Base-by-base conservation (phyloP, 2,329 filamentous ascomycete genomes). In the Trichoderma sp. region DNA sequence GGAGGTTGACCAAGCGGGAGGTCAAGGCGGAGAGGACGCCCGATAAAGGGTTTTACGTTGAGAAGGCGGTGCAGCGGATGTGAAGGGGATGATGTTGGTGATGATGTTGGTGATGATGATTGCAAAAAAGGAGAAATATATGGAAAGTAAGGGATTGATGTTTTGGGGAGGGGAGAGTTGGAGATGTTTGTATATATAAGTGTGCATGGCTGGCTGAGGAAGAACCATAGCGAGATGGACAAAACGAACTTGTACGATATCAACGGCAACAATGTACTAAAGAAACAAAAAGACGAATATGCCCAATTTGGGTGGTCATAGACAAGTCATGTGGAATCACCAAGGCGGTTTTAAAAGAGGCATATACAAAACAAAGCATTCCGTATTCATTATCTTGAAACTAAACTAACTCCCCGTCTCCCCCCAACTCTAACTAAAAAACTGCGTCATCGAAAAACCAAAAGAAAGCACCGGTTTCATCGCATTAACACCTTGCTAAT, bases 21-120 rank as follows among this genome's bases (percentile, higher is more conserved):
- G 86, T 97, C 78, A 90, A 90, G 83, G 88, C 86, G 66, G 85
- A 88, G 82, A 84, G 95, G 81, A 90, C 87, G 81, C 94, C 94
- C 3, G 93, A 95, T 73, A 85, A 86, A 1, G 95, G 95, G 2
- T 98, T 94, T 78, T 95, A 90, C 77, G 79, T 97, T 73, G 93
- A 97, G 86, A 91, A 80, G 81, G 79, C 79, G 74, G 80, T 78
- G 73, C 75, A 73, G 73, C 74, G 78, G 74, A 73, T 72, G 76
- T 74, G 64, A 72, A 50, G 50, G 6, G 53, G 12, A 20, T 53
- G 6, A 36, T 36, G 1, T 23, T 65, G 36, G 7, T 8, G 7
- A 7, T n/a, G 2, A 36, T 36, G 1, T 23, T 65, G 36, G 7
- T 8, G 7, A 7, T n/a, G 2, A 36, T 13, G 11, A 59, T 11